phyloP scores from a whole-genome alignment of 1,139 yeast genomes.

The Ashbya aceris region DNA sequence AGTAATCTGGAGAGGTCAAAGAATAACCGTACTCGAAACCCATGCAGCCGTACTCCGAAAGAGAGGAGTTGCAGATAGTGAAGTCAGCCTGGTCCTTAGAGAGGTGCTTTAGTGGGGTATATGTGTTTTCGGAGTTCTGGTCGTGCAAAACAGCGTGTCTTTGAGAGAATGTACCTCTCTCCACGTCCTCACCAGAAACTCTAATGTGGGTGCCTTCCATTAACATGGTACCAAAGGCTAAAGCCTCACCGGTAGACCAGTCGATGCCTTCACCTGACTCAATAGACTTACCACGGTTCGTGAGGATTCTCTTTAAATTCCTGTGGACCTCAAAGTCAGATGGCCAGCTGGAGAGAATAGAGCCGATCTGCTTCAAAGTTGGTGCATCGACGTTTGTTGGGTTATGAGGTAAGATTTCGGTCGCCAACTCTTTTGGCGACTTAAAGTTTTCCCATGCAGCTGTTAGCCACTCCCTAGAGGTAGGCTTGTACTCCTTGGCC shows the following conservation, averaged over 20 bases:
- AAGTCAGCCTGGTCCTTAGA: conserved; percentile 79
- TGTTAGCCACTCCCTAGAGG: conserved; percentile 95
- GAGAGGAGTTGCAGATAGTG: conserved; percentile 87
- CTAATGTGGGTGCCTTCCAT: conserved; percentile 95
- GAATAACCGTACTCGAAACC: conserved; percentile 99
- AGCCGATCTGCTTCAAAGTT: conserved; percentile 70
- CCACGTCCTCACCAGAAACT: conserved; percentile 98
- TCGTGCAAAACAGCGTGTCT: conserved; percentile 98
- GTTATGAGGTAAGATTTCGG: conserved; percentile 89
- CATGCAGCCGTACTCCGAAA: conserved; percentile 98
- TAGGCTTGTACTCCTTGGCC: conserved; percentile 84
- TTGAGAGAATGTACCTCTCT: conserved; percentile 99
- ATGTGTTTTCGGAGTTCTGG: conserved; percentile 73
- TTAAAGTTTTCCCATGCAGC: conserved; percentile 99
- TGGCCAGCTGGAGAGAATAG: conserved; percentile 74
- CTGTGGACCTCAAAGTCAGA: conserved; percentile 84
- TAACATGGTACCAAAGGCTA: conserved; percentile 88
- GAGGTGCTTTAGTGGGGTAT: conserved; percentile 77
- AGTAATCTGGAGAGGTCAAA: conserved; percentile 90
- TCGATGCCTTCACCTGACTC: conserved; percentile 92
- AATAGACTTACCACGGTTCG: conserved; percentile 75
- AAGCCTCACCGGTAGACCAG: conserved; percentile 99
- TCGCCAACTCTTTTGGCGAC: conserved; percentile 94
- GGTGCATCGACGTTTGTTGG: conserved; percentile 85
- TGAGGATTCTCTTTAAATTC: conserved; percentile 90